Base-by-base conservation (phyloP, 257 asterid genomes). In the Pogostemon cablin region DNA sequence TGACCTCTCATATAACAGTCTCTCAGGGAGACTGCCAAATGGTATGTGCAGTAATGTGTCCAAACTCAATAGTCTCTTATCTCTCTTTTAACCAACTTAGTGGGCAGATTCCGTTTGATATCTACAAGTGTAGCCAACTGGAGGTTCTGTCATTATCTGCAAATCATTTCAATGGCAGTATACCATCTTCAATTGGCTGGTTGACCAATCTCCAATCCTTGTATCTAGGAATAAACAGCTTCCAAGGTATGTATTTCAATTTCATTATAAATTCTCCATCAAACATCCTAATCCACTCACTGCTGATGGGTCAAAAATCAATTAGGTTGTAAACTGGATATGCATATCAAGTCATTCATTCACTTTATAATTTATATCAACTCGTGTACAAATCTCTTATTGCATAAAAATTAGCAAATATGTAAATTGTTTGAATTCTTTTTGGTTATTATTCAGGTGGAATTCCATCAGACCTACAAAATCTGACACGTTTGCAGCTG, bases 381-480 rank as follows among this genome's bases (percentile, higher is more conserved):
- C 32, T 25, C 32, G 1, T 25, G 32, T 1, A 25, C 32, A 25
- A 25, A 25, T 25, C 32, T 25, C 32, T 0, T 25, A 25, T 25
- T 25, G 32, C 32, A 25, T 20, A 25, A 1, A 25, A 25, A 1
- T 25, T 25, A 25, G 32, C 32, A 25, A 25, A 25, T 25, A 25
- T 25, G 32, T 25, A 25, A 25, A 25, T 25, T 25, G 32, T 59
- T 40, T 2, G n/a, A 15, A 46, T n/a, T 20, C 58, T 54, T 42
- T 44, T 40, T 20, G 53, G 20, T 15, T 34, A 25, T 57, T 53
- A 25, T 73, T 49, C 65, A 78, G 90, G 88, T 2, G 71, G 43
- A 17, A 42, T 86, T 62, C 95, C 90, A 11, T 5, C 25, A 57
- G 81, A 67, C 17, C 58, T 88, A 44, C 80, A 73, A 37, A 84